phyloP scores from a whole-genome alignment of 768 basidiomycete species.

The Multifurca ochricompacta region DNA sequence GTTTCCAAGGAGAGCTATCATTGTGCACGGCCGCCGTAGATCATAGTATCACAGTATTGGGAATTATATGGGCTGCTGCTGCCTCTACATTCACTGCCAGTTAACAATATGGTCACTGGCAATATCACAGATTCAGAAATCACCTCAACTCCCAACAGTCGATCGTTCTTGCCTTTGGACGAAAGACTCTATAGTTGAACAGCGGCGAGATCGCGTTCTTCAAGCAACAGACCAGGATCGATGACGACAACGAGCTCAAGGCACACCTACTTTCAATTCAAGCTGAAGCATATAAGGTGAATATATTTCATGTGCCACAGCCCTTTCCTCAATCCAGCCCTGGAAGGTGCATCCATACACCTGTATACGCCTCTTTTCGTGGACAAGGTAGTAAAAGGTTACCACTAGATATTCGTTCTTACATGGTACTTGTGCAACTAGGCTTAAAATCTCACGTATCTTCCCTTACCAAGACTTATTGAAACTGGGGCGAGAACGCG shows the following conservation, averaged over 20 bases:
- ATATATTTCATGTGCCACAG: neutral
- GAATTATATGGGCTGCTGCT: too few relatives aligned
- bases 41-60: too few relatives aligned
- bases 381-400: slow-evolving; percentile 16
- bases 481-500: slow-evolving; percentile 31
- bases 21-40: too few relatives aligned
- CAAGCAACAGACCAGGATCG: slow-evolving; percentile 26
- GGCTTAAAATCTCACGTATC: slow-evolving; percentile 23
- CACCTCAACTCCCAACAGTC: neutral
- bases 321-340: neutral
- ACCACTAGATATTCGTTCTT: neutral
- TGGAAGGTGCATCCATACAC: slow-evolving; percentile 27
- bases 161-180: neutral
- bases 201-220: slow-evolving; percentile 20
- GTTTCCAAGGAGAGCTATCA: too few relatives aligned
- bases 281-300: slow-evolving; percentile 27
- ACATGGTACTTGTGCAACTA: slow-evolving; percentile 1
- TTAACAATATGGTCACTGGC: too few relatives aligned
- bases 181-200: slow-evolving; percentile 10
- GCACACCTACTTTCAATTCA: slow-evolving; percentile 26
- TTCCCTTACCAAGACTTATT: slow-evolving; percentile 28
- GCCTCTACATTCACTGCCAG: too few relatives aligned
- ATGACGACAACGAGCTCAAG: slow-evolving; percentile 27
- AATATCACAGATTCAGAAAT: neutral
- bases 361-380: slow-evolving; percentile 27